Evolutionary conservation across 1,284 basidiomycete species (phyloP), one percentile per base, ranked within the genome.

Genomic region (Spongiforma sp.): DNA sequence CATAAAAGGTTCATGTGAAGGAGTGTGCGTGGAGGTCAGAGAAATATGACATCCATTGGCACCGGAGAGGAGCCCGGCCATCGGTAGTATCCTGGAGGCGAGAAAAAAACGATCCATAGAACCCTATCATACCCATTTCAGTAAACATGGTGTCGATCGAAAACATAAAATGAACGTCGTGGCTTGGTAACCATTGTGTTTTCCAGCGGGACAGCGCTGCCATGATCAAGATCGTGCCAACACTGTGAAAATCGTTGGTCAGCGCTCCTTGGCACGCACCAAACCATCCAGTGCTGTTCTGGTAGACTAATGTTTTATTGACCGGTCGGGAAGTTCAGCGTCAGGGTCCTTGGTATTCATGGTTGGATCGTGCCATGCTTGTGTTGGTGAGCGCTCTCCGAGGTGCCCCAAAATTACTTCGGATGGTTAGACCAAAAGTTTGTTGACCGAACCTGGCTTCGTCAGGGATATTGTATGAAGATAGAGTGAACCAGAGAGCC

Each of bases 221-320:
- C 59, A 41, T n/a, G 46, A 53, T 64, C 60, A 62, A 10, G 10
- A 58, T 53, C 59, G 36, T 24, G 55, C 28, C 37, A 33, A 55
- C 54, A 36, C 37, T 52, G 46, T n/a, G 12, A 57, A 26, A 62
- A 59, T 68, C 63, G 63, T 55, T 55, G 30, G 36, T 55, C 32
- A 61, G 41, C 34, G 57, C 60, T 32, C 62, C 43, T 61, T 61
- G 57, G 59, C 59, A 63, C 62, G 57, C 60, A 54, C 56, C 62
- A 61, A 55, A 75, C 74, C 72, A 76, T 73, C 71, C 72, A 76
- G 72, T 73, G 72, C 26, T 37, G n/a, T n/a, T n/a, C n/a, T n/a
- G n/a, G n/a, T n/a, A n/a, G n/a, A n/a, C n/a, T n/a, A n/a, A n/a
- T n/a, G n/a, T n/a, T n/a, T n/a, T n/a, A n/a, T n/a, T n/a, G n/a